phyloP scores from a whole-genome alignment of 2,329 filamentous ascomycete species.

The Geosmithia flava region DNA sequence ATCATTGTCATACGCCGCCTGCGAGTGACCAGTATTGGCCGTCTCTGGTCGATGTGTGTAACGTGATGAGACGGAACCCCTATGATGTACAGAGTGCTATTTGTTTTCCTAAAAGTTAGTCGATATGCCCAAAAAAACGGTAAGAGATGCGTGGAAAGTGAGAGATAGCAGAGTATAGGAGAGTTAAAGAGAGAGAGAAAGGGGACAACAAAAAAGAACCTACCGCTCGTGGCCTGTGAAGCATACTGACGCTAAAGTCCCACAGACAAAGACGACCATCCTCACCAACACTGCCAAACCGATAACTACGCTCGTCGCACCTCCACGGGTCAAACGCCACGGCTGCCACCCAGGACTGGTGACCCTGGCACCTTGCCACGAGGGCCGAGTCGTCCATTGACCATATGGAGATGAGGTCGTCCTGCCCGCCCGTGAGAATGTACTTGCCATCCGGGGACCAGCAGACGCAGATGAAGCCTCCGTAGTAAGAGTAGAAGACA shows the following conservation, averaged over 20 bases:
- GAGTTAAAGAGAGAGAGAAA: background rate
- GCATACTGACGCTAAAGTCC: slow-evolving; percentile 97
- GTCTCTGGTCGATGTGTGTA: slow-evolving; percentile 48
- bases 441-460: slow-evolving; percentile 98
- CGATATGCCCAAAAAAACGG: background rate
- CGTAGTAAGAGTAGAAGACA: slow-evolving; percentile 85
- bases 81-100: slow-evolving; percentile 1
- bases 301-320: slow-evolving; percentile 89
- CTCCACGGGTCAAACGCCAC: slow-evolving; percentile 96
- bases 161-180: background rate
- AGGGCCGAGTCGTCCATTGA: slow-evolving; percentile 71
- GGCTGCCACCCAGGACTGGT: slow-evolving; percentile 88
- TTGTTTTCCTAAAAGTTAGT: slow-evolving; percentile 4
- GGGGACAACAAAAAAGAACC: slow-evolving; percentile 18
- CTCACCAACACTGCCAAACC: slow-evolving; percentile 92
- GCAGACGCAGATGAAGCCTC: slow-evolving; percentile 82
- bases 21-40: slow-evolving; percentile 54
- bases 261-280: slow-evolving; percentile 84
- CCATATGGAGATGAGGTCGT: slow-evolving; percentile 95
- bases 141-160: background rate
- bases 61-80: slow-evolving; percentile 10
- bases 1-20: slow-evolving; percentile 40
- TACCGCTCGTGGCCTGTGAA: slow-evolving; percentile 79
- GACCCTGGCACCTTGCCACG: slow-evolving; percentile 85
- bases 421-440: slow-evolving; percentile 86